Base-by-base conservation (phyloP, 177 flowering plant species). In the Telopea speciosissima region DNA sequence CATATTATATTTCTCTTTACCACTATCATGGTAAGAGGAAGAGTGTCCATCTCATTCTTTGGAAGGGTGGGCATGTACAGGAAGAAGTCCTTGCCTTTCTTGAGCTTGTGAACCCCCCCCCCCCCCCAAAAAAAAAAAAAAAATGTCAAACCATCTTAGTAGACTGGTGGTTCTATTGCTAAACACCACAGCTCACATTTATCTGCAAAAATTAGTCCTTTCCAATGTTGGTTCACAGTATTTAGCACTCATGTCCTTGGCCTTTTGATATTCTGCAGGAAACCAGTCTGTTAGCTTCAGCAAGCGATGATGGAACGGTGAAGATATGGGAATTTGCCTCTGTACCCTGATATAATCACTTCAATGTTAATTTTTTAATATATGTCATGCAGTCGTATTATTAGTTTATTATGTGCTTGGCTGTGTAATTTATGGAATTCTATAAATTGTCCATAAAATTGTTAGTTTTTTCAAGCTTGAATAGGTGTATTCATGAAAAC, bases 261-360 rank as follows among this genome's bases (percentile, higher is more conserved):
- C 10, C 17, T 56, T 68, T 64, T 63, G 19, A 33, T 21, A 12
- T 24, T 67, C 62, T 19, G 10, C 90, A 92, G 97, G 92, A 81
- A 9, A 74, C 75, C 21, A 80, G 76, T 58, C 79, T 88, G 21
- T 87, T 94, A 64, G 97, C 99, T 17, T 94, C 97, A 62, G 88
- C 91, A n/a, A 87, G 97, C 63, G 97, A 94, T 72, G 98, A 94
- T 71, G 90, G 90, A 66, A 82, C 83, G 7, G 68, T 92, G 69
- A 94, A 92, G 84, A 85, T 92, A 67, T 92, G 98, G 98, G 89
- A 94, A 79, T 76, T 90, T 66, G 78, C 66, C n/a, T 62, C 85
- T 45, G 54, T 45, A 45, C 54, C 17, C 54, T 45, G 19, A 45
- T 8, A 31, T 7, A 33, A 33, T 33, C 6, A 33, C 40, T 33